Conservation (phyloP, 345 rosid species). For the Moricandia moricandioides region DNA sequence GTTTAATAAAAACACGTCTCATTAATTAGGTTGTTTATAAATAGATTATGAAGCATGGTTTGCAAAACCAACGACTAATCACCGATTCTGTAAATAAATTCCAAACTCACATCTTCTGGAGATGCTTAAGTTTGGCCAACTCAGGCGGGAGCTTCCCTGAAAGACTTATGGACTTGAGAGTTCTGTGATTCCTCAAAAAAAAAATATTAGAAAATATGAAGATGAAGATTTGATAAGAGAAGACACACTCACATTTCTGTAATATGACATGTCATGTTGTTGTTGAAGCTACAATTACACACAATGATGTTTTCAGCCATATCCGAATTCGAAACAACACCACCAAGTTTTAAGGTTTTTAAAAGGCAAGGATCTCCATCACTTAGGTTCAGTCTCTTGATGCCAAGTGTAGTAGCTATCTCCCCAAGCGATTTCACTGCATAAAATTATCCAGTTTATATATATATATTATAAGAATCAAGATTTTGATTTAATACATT, state of each 20-base stretch:
- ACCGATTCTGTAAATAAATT: not conserved
- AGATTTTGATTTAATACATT: not conserved
- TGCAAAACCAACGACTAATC: not conserved
- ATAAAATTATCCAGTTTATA: not conserved
- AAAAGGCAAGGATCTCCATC: not conserved
- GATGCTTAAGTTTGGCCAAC: constrained; percentile 8
- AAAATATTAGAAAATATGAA: not conserved
- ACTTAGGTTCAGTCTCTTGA: not conserved
- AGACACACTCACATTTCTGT: constrained; percentile 9
- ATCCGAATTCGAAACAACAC: not conserved
- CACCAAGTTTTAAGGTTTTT: not conserved
- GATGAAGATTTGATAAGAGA: not conserved
- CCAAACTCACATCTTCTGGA: not conserved
- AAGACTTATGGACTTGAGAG: not conserved
- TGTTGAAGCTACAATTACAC: constrained; percentile 9
- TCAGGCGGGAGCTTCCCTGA: constrained; percentile 17
- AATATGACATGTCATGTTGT: constrained; percentile 16
- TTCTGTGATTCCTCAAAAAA: not conserved
- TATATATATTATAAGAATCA: not conserved
- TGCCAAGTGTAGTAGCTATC: constrained; percentile 16
- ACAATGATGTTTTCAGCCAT: not conserved
- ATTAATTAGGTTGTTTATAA: too few species aligned
- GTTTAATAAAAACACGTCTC: too few species aligned
- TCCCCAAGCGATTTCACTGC: constrained; percentile 8
- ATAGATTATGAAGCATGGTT: not conserved